Percentiles rank a stretch among this genome's conserved stretches.
These are phyloP conservation scores for Eucalyptus pauciflora DNA, from an alignment of 345 rosid species.

Conservation along the genomic window DNA sequence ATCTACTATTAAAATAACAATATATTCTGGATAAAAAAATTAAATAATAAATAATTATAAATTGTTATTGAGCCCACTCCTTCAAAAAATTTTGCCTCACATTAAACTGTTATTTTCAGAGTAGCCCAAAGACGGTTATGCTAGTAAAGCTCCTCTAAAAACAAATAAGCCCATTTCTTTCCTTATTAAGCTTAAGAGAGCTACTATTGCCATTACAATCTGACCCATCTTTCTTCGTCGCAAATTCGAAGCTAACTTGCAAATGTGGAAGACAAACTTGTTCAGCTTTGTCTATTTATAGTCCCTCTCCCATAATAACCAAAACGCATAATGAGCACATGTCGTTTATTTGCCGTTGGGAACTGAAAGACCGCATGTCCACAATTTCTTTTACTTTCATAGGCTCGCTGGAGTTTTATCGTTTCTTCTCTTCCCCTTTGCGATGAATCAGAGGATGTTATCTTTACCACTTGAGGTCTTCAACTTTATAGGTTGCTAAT, in stretches of 20 bases:
- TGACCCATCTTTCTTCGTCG: not conserved
- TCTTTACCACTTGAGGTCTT: not conserved
- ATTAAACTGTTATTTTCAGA: too few species aligned
- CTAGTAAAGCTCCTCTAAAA: not conserved
- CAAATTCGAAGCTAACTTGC: not conserved
- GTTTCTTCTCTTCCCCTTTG: not conserved
- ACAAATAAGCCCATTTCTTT: not conserved
- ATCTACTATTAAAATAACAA: too few species aligned
- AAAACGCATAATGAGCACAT: not conserved
- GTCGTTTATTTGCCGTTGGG: not conserved
- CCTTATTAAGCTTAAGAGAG: not conserved
- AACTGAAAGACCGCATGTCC: not conserved
- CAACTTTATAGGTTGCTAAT: not conserved
- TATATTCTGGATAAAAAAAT: too few species aligned
- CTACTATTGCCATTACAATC: not conserved
- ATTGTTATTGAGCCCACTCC: too few species aligned
- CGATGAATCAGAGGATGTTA: not conserved
- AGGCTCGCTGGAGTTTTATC: not conserved
- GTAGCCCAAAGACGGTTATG: too few species aligned
- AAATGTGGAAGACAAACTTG: not conserved
- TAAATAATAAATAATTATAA: too few species aligned
- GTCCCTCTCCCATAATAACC: not conserved
- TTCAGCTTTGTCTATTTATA: not conserved
- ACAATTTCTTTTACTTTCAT: not conserved
- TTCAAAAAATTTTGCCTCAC: too few species aligned